These are phyloP conservation scores for Kodamaea alishanica DNA, from an alignment of 1,139 yeast genomes.

Conservation along the genomic window DNA sequence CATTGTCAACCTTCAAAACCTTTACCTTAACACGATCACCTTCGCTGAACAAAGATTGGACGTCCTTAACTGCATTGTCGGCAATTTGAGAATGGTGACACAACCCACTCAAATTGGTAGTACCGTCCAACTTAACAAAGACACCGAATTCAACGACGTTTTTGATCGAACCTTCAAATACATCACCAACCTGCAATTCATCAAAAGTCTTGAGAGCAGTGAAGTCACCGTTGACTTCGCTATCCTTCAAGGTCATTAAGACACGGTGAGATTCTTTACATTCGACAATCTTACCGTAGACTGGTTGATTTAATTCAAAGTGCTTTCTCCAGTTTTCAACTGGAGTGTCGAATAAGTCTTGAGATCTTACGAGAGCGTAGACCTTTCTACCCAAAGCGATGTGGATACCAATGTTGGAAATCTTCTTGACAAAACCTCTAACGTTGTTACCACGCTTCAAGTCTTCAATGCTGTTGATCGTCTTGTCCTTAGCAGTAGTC, in stretches of 20 bases:
- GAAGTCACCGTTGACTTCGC: slow-evolving; percentile 71
- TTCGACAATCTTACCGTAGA: slow-evolving; percentile 68
- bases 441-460: slow-evolving; percentile 67
- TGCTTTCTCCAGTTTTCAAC: slow-evolving; percentile 85
- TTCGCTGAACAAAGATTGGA: slow-evolving; percentile 65
- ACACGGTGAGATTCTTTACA: slow-evolving; percentile 64
- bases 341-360: slow-evolving; percentile 77
- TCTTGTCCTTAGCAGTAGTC: slow-evolving; percentile 47
- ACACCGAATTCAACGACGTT: slow-evolving; percentile 87
- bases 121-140: slow-evolving; percentile 75
- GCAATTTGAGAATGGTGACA: slow-evolving; percentile 87
- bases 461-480: slow-evolving; percentile 50
- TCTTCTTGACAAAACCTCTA: slow-evolving; percentile 73
- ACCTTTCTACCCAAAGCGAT: slow-evolving; percentile 70
- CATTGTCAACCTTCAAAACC: slow-evolving; percentile 58
- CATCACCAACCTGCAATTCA: slow-evolving; percentile 66
- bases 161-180: slow-evolving; percentile 76
- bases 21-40: slow-evolving; percentile 90
- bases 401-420: slow-evolving; percentile 75
- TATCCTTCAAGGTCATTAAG: slow-evolving; percentile 75
- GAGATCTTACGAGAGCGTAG: slow-evolving; percentile 76
- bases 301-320: slow-evolving; percentile 66
- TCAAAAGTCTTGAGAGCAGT: slow-evolving; percentile 54
- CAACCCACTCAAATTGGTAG: slow-evolving; percentile 74
- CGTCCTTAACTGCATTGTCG: slow-evolving; percentile 52